These are phyloP conservation scores for Penicillium parvum DNA, from an alignment of 495 filamentous ascomycete genomes.

Conservation along the genomic window DNA sequence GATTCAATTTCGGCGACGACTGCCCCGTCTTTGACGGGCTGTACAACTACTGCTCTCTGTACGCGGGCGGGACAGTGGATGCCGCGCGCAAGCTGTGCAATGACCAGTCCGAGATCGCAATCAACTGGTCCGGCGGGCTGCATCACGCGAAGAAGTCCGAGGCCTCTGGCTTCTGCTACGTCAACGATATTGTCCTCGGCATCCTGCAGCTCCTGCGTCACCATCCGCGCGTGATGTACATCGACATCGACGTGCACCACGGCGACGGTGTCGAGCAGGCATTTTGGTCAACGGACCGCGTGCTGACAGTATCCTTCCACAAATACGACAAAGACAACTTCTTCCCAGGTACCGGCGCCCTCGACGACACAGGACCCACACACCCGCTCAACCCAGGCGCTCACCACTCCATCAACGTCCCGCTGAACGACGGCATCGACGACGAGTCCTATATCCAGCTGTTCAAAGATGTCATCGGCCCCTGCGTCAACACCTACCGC, in stretches of 20 bases:
- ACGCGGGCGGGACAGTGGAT: slow-evolving; percentile 83
- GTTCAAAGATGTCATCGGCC: slow-evolving; percentile 74
- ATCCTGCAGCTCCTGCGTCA: slow-evolving; percentile 85
- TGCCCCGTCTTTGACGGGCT: slow-evolving; percentile 96
- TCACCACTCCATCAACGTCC: slow-evolving; percentile 63
- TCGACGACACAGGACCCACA: slow-evolving; percentile 54
- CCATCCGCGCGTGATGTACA: slow-evolving; percentile 89
- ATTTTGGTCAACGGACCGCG: slow-evolving; percentile 93
- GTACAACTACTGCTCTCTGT: slow-evolving; percentile 91
- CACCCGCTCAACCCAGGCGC: slow-evolving; percentile 59
- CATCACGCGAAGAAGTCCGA: slow-evolving; percentile 95
- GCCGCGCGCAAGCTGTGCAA: slow-evolving; percentile 85
- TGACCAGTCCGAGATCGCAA: slow-evolving; percentile 86
- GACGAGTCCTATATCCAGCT: slow-evolving; percentile 85
- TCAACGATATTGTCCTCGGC: slow-evolving; percentile 96
- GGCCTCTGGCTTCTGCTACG: slow-evolving; percentile 94
- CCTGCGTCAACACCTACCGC: slow-evolving; percentile 68
- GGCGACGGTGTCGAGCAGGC: slow-evolving; percentile 97
- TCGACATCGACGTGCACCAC: slow-evolving; percentile 98
- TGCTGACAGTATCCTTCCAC: slow-evolving; percentile 95
- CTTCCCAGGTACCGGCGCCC: slow-evolving; percentile 64
- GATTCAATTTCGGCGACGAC: slow-evolving; percentile 87
- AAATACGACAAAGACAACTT: slow-evolving; percentile 85
- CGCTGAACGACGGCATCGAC: slow-evolving; percentile 76
- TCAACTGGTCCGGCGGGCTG: slow-evolving; percentile 99